Conservation (phyloP, 148 eudicot species). For the Oxyria digyna region DNA sequence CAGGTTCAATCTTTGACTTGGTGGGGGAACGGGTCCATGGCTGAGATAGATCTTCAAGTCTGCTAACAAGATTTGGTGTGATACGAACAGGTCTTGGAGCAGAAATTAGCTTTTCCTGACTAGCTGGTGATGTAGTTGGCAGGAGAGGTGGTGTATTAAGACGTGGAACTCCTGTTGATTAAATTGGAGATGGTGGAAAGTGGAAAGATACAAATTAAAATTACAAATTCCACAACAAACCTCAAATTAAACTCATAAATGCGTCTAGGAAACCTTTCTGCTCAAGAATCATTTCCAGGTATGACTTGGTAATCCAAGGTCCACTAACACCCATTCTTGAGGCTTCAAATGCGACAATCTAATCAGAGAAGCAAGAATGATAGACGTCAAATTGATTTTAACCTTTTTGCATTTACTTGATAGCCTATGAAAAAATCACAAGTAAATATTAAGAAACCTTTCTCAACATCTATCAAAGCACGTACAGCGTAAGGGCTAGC, state of each 20-base stretch:
- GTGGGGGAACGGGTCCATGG: constrained; percentile 99
- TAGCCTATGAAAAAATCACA: not conserved
- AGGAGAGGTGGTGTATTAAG: constrained; percentile 86
- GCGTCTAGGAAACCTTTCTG: constrained; percentile 43
- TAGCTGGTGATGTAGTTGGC: constrained; percentile 24
- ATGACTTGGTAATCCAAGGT: constrained; percentile 96
- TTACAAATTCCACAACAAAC: not conserved
- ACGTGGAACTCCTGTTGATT: constrained; percentile 75
- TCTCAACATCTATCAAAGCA: not conserved
- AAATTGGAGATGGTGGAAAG: constrained; percentile 1
- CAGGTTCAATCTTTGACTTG: constrained; percentile 85
- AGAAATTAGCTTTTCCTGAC: constrained; percentile 46
- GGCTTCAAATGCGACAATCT: constrained; percentile 89
- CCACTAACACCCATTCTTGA: constrained; percentile 60
- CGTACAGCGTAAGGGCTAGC: not conserved
- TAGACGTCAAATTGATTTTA: not conserved
- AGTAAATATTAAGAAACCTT: not conserved
- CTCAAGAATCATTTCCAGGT: constrained; percentile 92
- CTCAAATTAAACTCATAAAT: not conserved
- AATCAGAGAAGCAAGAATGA: constrained; percentile 9
- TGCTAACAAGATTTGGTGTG: constrained; percentile 59
- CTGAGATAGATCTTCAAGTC: constrained; percentile 87
- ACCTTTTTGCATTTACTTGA: not conserved
- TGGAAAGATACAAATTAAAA: not conserved
- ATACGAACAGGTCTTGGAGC: constrained; percentile 89